Base-by-base conservation (phyloP, 768 basidiomycete genomes). In the Mycena haematopus region DNA sequence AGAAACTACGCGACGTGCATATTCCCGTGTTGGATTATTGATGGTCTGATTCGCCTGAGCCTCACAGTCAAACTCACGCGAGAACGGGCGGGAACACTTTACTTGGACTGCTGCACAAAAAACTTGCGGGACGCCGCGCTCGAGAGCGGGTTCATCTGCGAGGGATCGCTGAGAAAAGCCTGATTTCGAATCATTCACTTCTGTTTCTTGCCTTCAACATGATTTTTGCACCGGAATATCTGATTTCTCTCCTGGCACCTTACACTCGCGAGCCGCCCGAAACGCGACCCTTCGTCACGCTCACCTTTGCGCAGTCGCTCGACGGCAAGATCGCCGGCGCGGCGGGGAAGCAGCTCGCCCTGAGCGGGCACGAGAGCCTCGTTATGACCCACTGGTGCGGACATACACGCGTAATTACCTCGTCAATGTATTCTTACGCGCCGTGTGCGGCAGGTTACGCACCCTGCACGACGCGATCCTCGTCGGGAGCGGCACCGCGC, bases 401-500 rank as follows among this genome's bases (percentile, higher is more conserved):
- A n/a, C n/a, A n/a, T n/a, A n/a, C n/a, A 45, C 44, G 29, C 47
- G 47, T 3, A 45, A 36, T 9, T 36, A 53, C 55, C 52, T 47
- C 45, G 29, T 31, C 9, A 31, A 31, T 31, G 29, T 35, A n/a
- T 31, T 68, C 35, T 13, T 40, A 17, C 31, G 53, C 19, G 24
- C 21, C 51, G 36, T 17, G 17, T 17, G 36, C 14, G 36, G 36
- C 45, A 96, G 95, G 88, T 87, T 99, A 86, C 81, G 96, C 65
- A 82, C 93, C 0, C 85, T 93, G 83, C 96, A 99, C 75, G 93
- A 97, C 69, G 95, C 84, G 10, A 98, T 99, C 62, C 77, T 99
- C 15, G 82, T 99, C 46, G 96, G 96, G 2, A 85, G 95, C 38
- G 92, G 91, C 9, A 99, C 96, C 0, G 88, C 93, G 22, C 76